phyloP scores from a whole-genome alignment of 2,329 filamentous ascomycete species.

The Paraconiothyrium brasiliense region DNA sequence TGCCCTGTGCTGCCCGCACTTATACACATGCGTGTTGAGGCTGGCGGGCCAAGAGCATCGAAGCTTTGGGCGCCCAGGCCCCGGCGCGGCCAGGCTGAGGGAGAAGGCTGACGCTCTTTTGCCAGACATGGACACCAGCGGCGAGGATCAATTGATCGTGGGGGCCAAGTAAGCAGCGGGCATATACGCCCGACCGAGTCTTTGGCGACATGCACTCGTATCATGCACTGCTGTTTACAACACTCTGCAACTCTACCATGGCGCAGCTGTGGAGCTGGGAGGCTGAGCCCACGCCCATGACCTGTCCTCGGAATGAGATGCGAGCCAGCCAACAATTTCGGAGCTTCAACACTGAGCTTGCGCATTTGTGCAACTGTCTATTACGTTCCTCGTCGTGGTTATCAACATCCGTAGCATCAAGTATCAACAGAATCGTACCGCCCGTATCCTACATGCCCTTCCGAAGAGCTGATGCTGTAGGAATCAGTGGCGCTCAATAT shows the following conservation, averaged over 20 bases:
- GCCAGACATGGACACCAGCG: not conserved
- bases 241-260: not conserved
- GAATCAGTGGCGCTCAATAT: constrained; percentile 24
- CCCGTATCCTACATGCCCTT: not conserved
- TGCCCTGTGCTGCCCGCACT: constrained; percentile 6
- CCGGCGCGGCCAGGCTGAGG: not conserved
- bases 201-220: too few species aligned
- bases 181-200: not conserved
- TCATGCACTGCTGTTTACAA: too few species aligned
- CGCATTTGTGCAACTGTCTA: not conserved
- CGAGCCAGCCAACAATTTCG: not conserved
- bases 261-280: not conserved
- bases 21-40: not conserved
- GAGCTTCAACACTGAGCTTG: not conserved
- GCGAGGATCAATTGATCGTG: too few species aligned
- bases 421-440: constrained; percentile 5
- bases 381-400: not conserved
- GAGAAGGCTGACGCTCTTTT: not conserved
- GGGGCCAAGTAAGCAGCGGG: not conserved
- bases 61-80: constrained; percentile 6
- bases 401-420: not conserved
- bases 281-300: not conserved
- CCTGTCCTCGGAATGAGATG: not conserved
- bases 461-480: not conserved
- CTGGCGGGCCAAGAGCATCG: constrained; percentile 2